Evolutionary conservation across 768 basidiomycete species (phyloP).

Genomic region (Hemileccinum rubropunctum): DNA sequence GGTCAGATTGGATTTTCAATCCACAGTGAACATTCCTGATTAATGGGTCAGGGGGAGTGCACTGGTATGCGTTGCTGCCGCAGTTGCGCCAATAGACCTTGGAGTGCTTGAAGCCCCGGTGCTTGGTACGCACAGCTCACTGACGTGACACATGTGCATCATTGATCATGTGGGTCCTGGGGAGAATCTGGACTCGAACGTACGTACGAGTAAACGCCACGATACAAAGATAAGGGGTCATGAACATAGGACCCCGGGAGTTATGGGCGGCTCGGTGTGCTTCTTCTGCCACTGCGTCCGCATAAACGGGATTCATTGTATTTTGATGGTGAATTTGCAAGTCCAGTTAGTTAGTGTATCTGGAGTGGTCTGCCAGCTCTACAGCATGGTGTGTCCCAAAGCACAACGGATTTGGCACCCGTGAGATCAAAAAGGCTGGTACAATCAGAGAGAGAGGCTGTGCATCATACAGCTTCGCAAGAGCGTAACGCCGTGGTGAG

Average conservation of each 20-base stretch:
- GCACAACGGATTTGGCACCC: too few species aligned
- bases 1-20: neutral
- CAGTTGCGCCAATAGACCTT: constrained; percentile 6
- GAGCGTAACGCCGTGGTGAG: too few species aligned
- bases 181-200: constrained; percentile 7
- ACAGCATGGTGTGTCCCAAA: too few species aligned
- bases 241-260: constrained; percentile 19
- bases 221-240: constrained; percentile 15
- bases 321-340: neutral
- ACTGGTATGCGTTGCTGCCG: neutral
- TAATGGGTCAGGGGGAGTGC: too few species aligned
- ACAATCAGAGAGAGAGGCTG: too few species aligned
- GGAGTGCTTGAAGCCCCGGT: too few species aligned
- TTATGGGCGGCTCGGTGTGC: constrained; percentile 2
- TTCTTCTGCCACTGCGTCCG: constrained; percentile 17
- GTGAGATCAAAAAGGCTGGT: too few species aligned
- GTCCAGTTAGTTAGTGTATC: neutral
- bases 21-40: neutral
- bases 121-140: too few species aligned
- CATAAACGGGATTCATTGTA: neutral
- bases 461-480: too few species aligned
- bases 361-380: too few species aligned
- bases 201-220: constrained; percentile 14
- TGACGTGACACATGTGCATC: too few species aligned
- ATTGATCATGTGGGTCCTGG: too few species aligned